Conservation (phyloP, 495 filamentous ascomycete species). For the Penicillium malachiteum region DNA sequence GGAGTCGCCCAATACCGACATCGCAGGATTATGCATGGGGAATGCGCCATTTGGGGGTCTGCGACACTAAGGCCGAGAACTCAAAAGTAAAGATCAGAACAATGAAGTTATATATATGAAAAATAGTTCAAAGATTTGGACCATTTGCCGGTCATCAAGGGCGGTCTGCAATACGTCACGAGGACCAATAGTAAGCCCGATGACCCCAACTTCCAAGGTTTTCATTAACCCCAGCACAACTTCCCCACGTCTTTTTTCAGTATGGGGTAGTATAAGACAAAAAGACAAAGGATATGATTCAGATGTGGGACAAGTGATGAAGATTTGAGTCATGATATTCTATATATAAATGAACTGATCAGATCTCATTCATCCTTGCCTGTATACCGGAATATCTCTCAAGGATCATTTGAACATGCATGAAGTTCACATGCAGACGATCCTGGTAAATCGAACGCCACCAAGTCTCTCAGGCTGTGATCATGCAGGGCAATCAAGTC, state of each 20-base stretch:
- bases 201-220: conserved; percentile 21
- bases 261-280: neutral
- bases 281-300: too few relatives aligned
- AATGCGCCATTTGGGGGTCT: conserved; percentile 27
- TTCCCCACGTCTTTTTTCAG: conserved; percentile 1
- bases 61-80: conserved; percentile 1
- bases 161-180: conserved; percentile 31
- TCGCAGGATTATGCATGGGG: conserved; percentile 29
- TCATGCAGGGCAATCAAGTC: too few relatives aligned
- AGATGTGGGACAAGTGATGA: neutral
- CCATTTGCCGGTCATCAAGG: neutral
- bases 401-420: too few relatives aligned
- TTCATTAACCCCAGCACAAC: conserved; percentile 1
- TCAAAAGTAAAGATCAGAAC: neutral
- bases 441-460: too few relatives aligned
- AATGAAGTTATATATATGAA: neutral
- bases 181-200: conserved; percentile 13
- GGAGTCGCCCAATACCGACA: conserved; percentile 38
- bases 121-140: conserved; percentile 1
- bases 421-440: too few relatives aligned
- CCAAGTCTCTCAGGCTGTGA: too few relatives aligned
- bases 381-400: too few relatives aligned
- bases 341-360: too few relatives aligned
- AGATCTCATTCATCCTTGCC: too few relatives aligned
- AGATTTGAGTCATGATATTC: neutral